phyloP scores from a whole-genome alignment of 2,329 filamentous ascomycete genomes.

The Didymellaceae sp. region DNA sequence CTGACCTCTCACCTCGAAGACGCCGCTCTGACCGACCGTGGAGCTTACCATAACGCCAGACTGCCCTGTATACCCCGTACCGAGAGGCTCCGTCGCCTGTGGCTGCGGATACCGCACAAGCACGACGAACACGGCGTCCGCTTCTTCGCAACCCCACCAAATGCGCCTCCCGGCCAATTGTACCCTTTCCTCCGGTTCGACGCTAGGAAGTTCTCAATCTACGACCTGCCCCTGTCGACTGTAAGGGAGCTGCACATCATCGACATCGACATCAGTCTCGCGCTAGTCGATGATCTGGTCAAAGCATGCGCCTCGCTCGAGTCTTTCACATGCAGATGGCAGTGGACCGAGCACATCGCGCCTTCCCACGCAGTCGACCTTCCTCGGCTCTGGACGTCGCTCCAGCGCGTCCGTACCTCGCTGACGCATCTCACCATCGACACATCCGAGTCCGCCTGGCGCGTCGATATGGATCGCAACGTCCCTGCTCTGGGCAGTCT shows the following conservation, averaged over 20 bases:
- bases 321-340: slow-evolving; percentile 5
- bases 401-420: background rate
- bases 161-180: too few relatives aligned
- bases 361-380: background rate
- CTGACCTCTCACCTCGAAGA: too few relatives aligned
- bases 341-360: background rate
- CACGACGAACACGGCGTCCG: too few relatives aligned
- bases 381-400: background rate
- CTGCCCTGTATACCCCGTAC: too few relatives aligned
- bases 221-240: background rate
- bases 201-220: too few relatives aligned
- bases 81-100: too few relatives aligned
- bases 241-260: background rate
- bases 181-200: too few relatives aligned
- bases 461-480: slow-evolving; percentile 5
- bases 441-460: slow-evolving; percentile 1
- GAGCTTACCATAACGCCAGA: too few relatives aligned
- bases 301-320: background rate
- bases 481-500: slow-evolving; percentile 22
- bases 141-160: too few relatives aligned
- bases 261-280: background rate
- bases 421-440: slow-evolving; percentile 6
- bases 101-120: too few relatives aligned
- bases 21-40: too few relatives aligned
- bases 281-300: background rate